These are phyloP conservation scores for Thelonectria rubi DNA, from an alignment of 2,329 filamentous ascomycete species.

Conservation along the genomic window DNA sequence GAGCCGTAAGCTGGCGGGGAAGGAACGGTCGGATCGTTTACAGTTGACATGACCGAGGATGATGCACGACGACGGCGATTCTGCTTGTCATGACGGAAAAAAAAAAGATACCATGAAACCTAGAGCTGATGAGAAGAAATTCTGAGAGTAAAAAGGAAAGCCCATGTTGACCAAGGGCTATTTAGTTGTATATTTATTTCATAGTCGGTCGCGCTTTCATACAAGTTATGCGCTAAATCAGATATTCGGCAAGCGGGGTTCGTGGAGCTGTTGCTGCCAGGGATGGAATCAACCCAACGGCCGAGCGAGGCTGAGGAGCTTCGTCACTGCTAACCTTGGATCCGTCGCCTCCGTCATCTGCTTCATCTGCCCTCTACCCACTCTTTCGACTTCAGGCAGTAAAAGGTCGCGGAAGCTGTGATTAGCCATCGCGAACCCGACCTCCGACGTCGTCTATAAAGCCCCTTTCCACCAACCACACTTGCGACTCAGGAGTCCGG, in stretches of 20 bases:
- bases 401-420: constrained; percentile 20
- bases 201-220: constrained; percentile 12
- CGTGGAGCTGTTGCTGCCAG: constrained; percentile 35
- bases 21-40: background rate
- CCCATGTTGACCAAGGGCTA: no score
- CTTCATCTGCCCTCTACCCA: constrained; percentile 12
- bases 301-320: constrained; percentile 40
- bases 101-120: background rate
- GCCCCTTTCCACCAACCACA: constrained; percentile 7
- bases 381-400: constrained; percentile 29
- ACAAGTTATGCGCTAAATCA: constrained; percentile 39
- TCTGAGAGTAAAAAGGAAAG: no score
- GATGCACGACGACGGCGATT: background rate
- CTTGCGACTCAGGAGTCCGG: constrained; percentile 14
- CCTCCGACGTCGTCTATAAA: constrained; percentile 10
- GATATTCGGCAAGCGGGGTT: constrained; percentile 41
- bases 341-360: constrained; percentile 10
- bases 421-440: constrained; percentile 6
- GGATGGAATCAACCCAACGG: constrained; percentile 33
- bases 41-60: background rate
- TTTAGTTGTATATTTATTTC: background rate
- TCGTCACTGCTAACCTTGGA: constrained; percentile 23
- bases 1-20: background rate
- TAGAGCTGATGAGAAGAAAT: no score
- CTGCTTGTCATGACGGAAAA: background rate